phyloP scores from a whole-genome alignment of 495 filamentous ascomycete genomes.

The Neurospora cerealis region DNA sequence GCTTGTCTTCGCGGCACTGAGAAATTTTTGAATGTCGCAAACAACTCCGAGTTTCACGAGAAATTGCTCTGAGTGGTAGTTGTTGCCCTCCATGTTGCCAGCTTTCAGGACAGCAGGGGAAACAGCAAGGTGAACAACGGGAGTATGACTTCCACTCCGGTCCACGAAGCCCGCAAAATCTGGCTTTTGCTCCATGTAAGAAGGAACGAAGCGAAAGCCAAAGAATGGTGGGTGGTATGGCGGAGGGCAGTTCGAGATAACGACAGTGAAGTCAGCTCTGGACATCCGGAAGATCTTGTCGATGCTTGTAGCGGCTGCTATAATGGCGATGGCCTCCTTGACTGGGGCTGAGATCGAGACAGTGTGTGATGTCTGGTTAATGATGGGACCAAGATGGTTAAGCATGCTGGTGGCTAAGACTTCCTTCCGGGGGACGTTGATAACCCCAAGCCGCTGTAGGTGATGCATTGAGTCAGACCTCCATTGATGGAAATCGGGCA shows the following conservation, averaged over 20 bases:
- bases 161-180: neutral
- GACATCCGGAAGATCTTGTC: slow-evolving; percentile 6
- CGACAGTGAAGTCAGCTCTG: slow-evolving; percentile 3
- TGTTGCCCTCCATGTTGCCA: slow-evolving; percentile 2
- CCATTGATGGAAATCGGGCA: neutral
- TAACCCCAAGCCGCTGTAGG: neutral
- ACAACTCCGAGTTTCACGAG: slow-evolving; percentile 8
- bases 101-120: slow-evolving; percentile 8
- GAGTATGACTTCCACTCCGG: neutral
- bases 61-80: slow-evolving; percentile 2
- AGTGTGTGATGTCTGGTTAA: neutral
- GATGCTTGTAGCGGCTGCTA: neutral
- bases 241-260: neutral
- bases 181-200: neutral
- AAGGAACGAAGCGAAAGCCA: neutral
- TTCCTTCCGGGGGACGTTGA: too few species aligned
- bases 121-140: neutral
- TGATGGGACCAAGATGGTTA: too few species aligned
- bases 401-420: too few species aligned
- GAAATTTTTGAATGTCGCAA: neutral
- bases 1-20: neutral
- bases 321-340: neutral
- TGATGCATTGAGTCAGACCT: neutral
- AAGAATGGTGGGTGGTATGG: neutral
- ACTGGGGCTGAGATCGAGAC: neutral